phyloP scores from a whole-genome alignment of 2,329 filamentous ascomycete genomes.

The Fusarium continuum region DNA sequence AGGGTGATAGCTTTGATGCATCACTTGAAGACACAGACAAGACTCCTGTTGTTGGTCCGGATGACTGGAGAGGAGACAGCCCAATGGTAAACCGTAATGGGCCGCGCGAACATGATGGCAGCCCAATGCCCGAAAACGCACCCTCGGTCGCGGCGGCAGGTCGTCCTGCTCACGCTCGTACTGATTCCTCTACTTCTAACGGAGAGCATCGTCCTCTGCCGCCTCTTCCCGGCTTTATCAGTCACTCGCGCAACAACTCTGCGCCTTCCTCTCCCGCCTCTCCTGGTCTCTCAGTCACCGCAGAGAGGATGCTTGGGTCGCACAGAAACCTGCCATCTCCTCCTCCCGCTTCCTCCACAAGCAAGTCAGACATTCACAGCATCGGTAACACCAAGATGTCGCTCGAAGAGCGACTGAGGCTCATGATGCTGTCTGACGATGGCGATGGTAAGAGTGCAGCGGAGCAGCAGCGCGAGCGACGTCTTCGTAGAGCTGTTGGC shows the following conservation, averaged over 20 bases:
- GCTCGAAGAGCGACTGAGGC: slow-evolving; percentile 82
- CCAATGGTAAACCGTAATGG: slow-evolving; percentile 48
- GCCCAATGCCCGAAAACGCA: slow-evolving; percentile 69
- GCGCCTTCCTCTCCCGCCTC: slow-evolving; percentile 64
- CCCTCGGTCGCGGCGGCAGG: slow-evolving; percentile 54
- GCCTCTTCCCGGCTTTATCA: slow-evolving; percentile 75
- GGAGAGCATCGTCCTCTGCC: slow-evolving; percentile 86
- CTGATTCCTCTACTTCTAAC: slow-evolving; percentile 79
- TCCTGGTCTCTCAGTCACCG: slow-evolving; percentile 71
- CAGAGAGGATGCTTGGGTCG: slow-evolving; percentile 74
- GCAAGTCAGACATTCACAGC: slow-evolving; percentile 80
- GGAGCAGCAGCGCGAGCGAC: slow-evolving; percentile 73
- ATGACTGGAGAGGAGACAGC: slow-evolving; percentile 89
- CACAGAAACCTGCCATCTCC: slow-evolving; percentile 77
- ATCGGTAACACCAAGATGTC: slow-evolving; percentile 81
- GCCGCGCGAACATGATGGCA: slow-evolving; percentile 67
- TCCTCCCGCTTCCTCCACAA: slow-evolving; percentile 70
- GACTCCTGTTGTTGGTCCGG: slow-evolving; percentile 95
- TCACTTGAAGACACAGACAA: slow-evolving; percentile 96
- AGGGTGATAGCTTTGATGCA: slow-evolving; percentile 92
- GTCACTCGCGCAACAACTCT: slow-evolving; percentile 50
- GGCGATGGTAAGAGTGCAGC: slow-evolving; percentile 65
- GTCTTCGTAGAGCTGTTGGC: slow-evolving; percentile 69
- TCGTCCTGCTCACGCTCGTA: slow-evolving; percentile 67
- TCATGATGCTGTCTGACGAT: slow-evolving; percentile 87